Conservation (phyloP, 352 stramenopile genomes). For the Thraustochytrium sp. region DNA sequence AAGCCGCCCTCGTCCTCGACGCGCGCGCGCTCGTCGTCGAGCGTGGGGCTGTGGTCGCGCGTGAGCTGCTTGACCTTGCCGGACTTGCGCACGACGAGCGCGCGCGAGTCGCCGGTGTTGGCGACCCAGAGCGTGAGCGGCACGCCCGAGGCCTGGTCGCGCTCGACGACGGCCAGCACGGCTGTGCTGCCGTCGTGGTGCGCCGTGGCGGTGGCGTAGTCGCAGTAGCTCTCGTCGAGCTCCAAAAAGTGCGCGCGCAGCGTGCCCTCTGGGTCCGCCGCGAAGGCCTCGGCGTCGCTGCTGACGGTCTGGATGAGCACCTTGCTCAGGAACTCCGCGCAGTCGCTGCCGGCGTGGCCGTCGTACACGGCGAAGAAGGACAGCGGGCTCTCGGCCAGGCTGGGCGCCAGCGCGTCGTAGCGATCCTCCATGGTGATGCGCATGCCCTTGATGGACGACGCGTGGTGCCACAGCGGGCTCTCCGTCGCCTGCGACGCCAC, state of each 20-base stretch:
- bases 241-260: conserved; percentile 16
- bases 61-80: conserved; percentile 68
- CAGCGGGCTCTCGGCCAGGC: conserved; percentile 60
- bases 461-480: neutral
- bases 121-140: conserved; percentile 69
- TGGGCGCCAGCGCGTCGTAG: neutral
- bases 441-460: neutral
- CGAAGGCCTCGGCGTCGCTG: neutral
- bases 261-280: neutral
- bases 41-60: conserved; percentile 79
- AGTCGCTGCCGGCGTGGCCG: conserved; percentile 76
- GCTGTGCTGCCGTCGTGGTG: conserved; percentile 57
- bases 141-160: conserved; percentile 70
- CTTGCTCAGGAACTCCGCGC: conserved; percentile 66
- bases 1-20: conserved; percentile 60
- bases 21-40: conserved; percentile 72
- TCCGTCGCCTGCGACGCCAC: neutral
- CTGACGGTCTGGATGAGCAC: conserved; percentile 4
- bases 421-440: conserved; percentile 24
- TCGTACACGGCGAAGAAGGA: conserved; percentile 84
- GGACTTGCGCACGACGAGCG: conserved; percentile 72
- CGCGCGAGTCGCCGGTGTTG: conserved; percentile 79
- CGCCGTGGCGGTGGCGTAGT: neutral
- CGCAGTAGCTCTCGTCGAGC: conserved; percentile 18
- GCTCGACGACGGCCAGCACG: conserved; percentile 52